Evolutionary conservation across 129 eudicot genomes (phyloP), one percentile per base, ranked within the genome.

Genomic region (Flaveria ramosissima): DNA sequence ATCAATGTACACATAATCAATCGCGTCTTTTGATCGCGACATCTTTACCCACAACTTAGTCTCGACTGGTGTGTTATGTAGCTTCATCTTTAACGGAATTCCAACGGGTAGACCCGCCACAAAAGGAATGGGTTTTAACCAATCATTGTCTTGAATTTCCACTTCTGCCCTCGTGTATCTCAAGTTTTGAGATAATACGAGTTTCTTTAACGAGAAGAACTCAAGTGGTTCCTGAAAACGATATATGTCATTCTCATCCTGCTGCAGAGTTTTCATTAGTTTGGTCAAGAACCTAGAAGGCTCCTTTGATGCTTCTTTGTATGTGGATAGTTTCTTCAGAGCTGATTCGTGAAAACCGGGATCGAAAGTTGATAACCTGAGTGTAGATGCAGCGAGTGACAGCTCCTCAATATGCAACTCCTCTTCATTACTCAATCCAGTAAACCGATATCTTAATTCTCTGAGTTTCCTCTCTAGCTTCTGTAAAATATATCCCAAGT

Each of bases 21-120:
- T 57, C 13, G 68, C 53, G 39, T 76, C 73, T 69, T 77, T 73
- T 10, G 74, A 63, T 50, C 80, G 41, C 7, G 72, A 71, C 80
- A 91, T 71, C 53, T 52, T 67, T 53, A 91, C 39, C 96, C 98
- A 91, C 78, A 91, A 36, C 81, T 80, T 84, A 68, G 66, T 80
- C 66, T 82, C 86, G 42, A 43, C 62, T 2, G 86, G 70, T 11
- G 79, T 56, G 80, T 93, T 93, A 65, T 83, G 78, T 69, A 93
- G 79, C 43, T 80, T 81, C 51, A 91, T 81, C 19, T 78, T 78
- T 9, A 87, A 72, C 1, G 90, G 90, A 62, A 93, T 77, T 41
- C 93, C 97, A 57, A 87, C 90, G 45, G 98, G 98, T 42, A 94
- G 70, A 60, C 96, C 96, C 2, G 90, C 74, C 71, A 89, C 86